Conservation (phyloP, 2,329 filamentous ascomycete genomes). For the Alternaria arbusti region DNA sequence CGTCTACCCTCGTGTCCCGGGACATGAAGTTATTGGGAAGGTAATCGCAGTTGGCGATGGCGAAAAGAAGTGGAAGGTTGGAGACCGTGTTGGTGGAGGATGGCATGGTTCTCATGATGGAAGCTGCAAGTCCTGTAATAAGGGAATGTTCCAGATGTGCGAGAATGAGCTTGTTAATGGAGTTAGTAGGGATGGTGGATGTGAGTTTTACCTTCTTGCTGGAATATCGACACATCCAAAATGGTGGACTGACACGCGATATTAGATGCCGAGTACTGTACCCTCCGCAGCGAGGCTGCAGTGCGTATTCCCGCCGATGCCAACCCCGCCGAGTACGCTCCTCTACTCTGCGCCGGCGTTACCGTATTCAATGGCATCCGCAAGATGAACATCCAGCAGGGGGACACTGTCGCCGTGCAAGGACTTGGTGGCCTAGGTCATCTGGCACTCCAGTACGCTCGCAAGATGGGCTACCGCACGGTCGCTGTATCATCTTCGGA, state of each 20-base stretch:
- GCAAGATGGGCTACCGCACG: constrained; percentile 60
- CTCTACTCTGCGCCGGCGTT: constrained; percentile 57
- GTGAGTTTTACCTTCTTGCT: constrained; percentile 38
- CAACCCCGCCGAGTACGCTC: constrained; percentile 55
- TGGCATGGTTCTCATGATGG: constrained; percentile 74
- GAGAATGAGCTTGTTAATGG: constrained; percentile 69
- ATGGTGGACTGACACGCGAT: neutral
- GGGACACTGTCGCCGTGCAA: constrained; percentile 58
- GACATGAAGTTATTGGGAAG: constrained; percentile 75
- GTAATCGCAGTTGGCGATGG: constrained; percentile 66
- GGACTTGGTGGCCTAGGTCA: constrained; percentile 62
- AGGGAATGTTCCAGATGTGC: constrained; percentile 73
- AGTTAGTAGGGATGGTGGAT: constrained; percentile 70
- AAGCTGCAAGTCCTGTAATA: constrained; percentile 67
- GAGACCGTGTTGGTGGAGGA: constrained; percentile 70
- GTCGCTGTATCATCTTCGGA: constrained; percentile 59
- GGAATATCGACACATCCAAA: neutral
- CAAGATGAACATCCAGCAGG: constrained; percentile 54
- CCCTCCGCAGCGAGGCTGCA: constrained; percentile 66
- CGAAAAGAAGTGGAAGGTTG: constrained; percentile 65
- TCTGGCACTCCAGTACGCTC: constrained; percentile 60
- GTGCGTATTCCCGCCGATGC: constrained; percentile 58
- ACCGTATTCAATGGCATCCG: constrained; percentile 61
- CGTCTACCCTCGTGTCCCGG: constrained; percentile 64
- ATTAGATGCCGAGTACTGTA: constrained; percentile 64